phyloP scores from a whole-genome alignment of 371 early-diverging fungal genomes.

The Mortierella sp. region DNA sequence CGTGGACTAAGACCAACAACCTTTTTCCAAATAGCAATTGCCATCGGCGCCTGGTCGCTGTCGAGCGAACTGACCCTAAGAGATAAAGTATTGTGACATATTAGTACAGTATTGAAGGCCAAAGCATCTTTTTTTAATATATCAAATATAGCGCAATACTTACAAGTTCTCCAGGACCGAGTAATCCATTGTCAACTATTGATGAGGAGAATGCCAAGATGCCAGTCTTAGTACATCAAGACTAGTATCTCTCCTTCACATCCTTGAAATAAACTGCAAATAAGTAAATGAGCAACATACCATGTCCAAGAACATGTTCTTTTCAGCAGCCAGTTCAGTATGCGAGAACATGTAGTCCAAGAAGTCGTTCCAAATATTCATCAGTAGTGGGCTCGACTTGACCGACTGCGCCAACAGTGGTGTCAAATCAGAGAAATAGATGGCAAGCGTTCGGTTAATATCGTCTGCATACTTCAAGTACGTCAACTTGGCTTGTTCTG shows the following conservation, averaged over 20 bases:
- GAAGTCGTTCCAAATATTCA: constrained; percentile 53
- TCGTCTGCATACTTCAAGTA: constrained; percentile 45
- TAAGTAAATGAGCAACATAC: background rate
- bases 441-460: constrained; percentile 47
- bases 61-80: constrained; percentile 53
- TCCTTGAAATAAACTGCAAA: background rate
- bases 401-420: constrained; percentile 21
- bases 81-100: background rate
- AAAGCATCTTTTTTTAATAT: background rate
- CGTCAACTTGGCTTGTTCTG: constrained; percentile 28
- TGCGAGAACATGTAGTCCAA: constrained; percentile 48
- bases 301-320: constrained; percentile 38
- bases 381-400: constrained; percentile 19
- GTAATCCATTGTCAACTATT: constrained; percentile 56
- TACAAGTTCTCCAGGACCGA: constrained; percentile 61
- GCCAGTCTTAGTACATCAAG: background rate
- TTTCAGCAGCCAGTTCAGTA: constrained; percentile 20
- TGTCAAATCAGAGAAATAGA: constrained; percentile 34
- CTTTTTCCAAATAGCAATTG: constrained; percentile 58
- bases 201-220: background rate
- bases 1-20: constrained; percentile 65
- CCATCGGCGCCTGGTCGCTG: constrained; percentile 43
- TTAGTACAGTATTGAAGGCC: background rate
- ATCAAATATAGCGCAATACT: constrained; percentile 3
- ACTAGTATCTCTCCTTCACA: background rate